Evolutionary conservation across 164 flowering plant genomes (phyloP), one percentile per base, ranked within the genome.

Genomic region (Warburgia ugandensis): DNA sequence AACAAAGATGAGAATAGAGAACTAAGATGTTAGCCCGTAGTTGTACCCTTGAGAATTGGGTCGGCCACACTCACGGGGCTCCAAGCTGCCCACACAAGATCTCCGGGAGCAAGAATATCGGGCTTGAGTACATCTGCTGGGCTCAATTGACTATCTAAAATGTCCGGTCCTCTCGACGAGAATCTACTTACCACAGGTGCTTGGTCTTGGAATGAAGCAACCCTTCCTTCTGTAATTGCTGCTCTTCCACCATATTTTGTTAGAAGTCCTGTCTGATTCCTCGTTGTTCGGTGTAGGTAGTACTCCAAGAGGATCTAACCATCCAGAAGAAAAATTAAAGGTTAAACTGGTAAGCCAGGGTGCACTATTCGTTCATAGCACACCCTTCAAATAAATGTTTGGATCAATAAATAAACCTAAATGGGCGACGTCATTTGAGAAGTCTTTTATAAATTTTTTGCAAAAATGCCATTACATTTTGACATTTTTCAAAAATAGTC

Each of bases 51-150:
- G n/a, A 79, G 73, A 12, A 83, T 66, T 30, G 85, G 79, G 27
- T 85, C 81, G 13, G 45, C 61, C 48, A 62, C 74, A 52, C 98
- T 92, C 5, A 65, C 44, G 44, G 95, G 94, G 60, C 91, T 88
- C 99, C 99, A 92, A 50, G 95, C 96, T 41, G 83, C 96, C 99
- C 99, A 92, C 6, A 92, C 65, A 36, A 72, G 81, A 55, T 82
- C 77, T 21, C 98, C 98, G 0, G 96, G 99, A 8, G 99, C 96
- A 17, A 81, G 70, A 62, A 88, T 65, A 67, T 92, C 95, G 4
- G 99, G 99, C 68, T 92, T 92, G 16, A 92, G 75, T 1, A 88
- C 83, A 61, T 92, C 96, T 10, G 72, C 59, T 13, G 68, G 73
- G 37, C 40, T 75, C 50, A 67, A 63, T 29, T 47, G 55, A 11